phyloP scores from a whole-genome alignment of 345 rosid genomes.

The Eucalyptus cloeziana region DNA sequence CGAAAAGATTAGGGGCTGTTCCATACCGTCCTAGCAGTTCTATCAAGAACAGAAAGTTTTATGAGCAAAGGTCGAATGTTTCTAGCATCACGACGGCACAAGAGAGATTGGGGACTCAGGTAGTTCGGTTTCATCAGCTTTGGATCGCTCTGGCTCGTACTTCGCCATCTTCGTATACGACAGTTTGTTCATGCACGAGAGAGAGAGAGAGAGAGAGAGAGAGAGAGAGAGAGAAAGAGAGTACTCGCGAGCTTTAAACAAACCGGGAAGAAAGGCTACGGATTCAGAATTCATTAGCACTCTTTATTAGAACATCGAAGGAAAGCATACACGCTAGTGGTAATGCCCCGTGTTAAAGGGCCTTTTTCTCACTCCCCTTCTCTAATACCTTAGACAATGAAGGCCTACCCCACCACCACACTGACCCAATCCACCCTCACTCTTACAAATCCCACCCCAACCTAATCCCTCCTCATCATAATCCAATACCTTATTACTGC shows the following conservation, averaged over 20 bases:
- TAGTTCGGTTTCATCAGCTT: neutral
- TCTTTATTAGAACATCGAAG: neutral
- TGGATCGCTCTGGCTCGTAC: neutral
- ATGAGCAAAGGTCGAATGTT: neutral
- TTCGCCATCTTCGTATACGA: neutral
- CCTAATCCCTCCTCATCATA: neutral
- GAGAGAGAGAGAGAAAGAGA: neutral
- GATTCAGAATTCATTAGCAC: neutral
- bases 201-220: neutral
- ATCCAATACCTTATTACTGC: neutral
- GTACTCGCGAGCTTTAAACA: neutral
- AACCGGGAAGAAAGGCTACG: neutral
- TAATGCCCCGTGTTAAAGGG: neutral
- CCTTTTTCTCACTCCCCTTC: neutral
- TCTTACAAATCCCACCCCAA: neutral
- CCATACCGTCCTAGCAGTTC: neutral
- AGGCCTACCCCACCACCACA: neutral
- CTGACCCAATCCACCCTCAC: neutral
- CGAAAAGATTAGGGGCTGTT: neutral
- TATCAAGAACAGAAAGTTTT: neutral
- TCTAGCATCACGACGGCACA: neutral
- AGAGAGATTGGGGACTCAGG: neutral
- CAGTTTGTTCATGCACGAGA: neutral
- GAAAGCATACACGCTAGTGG: neutral
- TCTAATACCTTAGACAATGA: neutral